Base-by-base conservation (phyloP, 2,329 filamentous ascomycete genomes). In the Pseudogymnoascus sp. region DNA sequence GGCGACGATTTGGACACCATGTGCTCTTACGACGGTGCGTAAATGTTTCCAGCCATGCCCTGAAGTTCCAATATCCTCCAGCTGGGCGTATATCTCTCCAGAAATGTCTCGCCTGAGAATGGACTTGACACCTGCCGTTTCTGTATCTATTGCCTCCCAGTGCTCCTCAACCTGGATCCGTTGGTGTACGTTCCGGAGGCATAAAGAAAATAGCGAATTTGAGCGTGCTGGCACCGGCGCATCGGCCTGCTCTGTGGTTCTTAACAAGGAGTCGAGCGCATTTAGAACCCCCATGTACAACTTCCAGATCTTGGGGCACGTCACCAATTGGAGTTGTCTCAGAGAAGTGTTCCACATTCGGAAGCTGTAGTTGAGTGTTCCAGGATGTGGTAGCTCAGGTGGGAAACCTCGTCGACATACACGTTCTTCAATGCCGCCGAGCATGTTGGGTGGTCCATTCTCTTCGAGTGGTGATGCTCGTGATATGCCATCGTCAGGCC, bases 141-240 rank as follows among this genome's bases (percentile, higher is more conserved):
- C 73, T 3, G 76, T 71, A 17, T 79, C 74, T 10, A 70, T 66
- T 31, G 70, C 68, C 60, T 79, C 75, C 71, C 74, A 74, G 1
- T 70, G 69, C 62, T 82, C 77, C n/a, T 81, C 76, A 33, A 75
- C 73, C 1, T 72, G 68, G 33, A 82, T 78, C 65, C 79, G 81
- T 13, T 73, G 72, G 1, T 81, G 81, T 12, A 84, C 72, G 63
- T 75, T 77, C 60, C 76, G 74, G 5, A 84, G 72, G 62, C 79
- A 81, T 75, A 80, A 79, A 17, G 77, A 76, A 15, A 83, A 64
- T 8, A 84, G 72, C 4, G 80, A 80, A 59, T 36, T 36, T 1
- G 29, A 55, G 7, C 48, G 48, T 55, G 31, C 48, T 13, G 48
- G 48, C 2, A n/a, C 48, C 29, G 15, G 48, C n/a, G 8, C 48